Conservation (phyloP, 192 early-diverging fungal species). For the Podila verticillata region DNA sequence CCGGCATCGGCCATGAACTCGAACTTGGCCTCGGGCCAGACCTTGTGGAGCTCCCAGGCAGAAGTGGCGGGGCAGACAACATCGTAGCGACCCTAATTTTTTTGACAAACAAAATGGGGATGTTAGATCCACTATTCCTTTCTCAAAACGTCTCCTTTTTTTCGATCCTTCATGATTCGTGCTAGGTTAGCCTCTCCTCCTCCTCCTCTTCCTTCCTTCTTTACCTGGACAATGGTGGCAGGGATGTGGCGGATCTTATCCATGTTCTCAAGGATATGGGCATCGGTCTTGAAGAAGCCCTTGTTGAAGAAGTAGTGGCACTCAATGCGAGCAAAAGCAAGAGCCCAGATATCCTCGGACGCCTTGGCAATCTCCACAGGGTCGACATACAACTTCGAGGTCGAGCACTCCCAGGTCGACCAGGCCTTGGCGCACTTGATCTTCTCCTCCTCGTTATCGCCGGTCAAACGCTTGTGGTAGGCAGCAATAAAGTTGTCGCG, state of each 20-base stretch:
- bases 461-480: conserved; percentile 73
- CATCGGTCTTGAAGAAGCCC: conserved; percentile 73
- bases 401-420: conserved; percentile 66
- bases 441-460: conserved; percentile 57
- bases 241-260: conserved; percentile 75
- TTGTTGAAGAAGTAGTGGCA: conserved; percentile 75
- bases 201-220: neutral
- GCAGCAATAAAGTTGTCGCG: conserved; percentile 68
- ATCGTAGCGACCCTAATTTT: conserved; percentile 30
- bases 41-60: conserved; percentile 53
- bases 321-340: conserved; percentile 79
- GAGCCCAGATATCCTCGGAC: conserved; percentile 65
- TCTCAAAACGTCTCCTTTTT: too few relatives aligned
- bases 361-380: conserved; percentile 65
- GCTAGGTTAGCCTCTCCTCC: too few relatives aligned
- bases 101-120: neutral
- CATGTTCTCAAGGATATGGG: conserved; percentile 69
- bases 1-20: conserved; percentile 69
- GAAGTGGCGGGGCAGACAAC: conserved; percentile 48
- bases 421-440: conserved; percentile 64
- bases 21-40: conserved; percentile 75
- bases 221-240: conserved; percentile 65
- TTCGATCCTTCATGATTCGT: too few relatives aligned
- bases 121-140: conserved; percentile 48
- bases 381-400: conserved; percentile 62